These are phyloP conservation scores for Aspergillus bombycis DNA, from an alignment of 2,329 filamentous ascomycete species.

Conservation along the genomic window DNA sequence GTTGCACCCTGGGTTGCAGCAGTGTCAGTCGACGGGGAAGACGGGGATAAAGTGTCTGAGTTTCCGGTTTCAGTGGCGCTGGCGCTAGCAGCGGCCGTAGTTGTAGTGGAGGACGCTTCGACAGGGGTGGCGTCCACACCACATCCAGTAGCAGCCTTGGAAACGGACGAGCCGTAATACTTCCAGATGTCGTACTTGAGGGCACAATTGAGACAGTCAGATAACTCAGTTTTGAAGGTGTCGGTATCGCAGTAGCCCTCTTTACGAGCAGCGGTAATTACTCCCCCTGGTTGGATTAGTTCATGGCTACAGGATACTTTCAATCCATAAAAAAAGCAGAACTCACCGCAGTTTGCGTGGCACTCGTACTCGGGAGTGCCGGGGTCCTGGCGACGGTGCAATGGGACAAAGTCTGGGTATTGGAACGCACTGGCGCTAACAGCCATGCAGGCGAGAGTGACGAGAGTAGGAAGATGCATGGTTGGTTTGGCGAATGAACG, in stretches of 20 bases:
- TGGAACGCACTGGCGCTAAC: constrained; percentile 8
- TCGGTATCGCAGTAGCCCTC: constrained; percentile 30
- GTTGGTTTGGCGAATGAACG: neutral
- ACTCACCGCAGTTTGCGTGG: constrained; percentile 39
- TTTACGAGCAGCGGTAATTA: constrained; percentile 28
- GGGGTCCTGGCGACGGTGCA: constrained; percentile 16
- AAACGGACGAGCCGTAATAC: constrained; percentile 46
- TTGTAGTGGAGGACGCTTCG: neutral
- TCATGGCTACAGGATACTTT: neutral
- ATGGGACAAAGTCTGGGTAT: constrained; percentile 10
- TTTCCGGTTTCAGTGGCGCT: neutral
- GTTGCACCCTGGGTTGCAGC: neutral
- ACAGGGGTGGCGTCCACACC: constrained; percentile 25
- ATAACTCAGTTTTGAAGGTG: constrained; percentile 32
- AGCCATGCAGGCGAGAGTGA: constrained; percentile 7
- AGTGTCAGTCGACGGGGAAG: neutral
- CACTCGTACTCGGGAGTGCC: constrained; percentile 39
- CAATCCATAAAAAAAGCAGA: neutral
- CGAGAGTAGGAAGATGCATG: constrained; percentile 1
- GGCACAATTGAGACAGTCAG: constrained; percentile 47
- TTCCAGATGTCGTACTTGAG: constrained; percentile 49
- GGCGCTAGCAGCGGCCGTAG: neutral
- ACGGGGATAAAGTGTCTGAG: neutral
- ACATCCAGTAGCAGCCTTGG: constrained; percentile 37
- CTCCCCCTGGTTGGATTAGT: constrained; percentile 24